A percentile compares a stretch with the other conserved stretches of the same genome.
Evolutionary conservation across 352 stramenopile genomes (phyloP).

Genomic region (Phytophthora citrophthora): DNA sequence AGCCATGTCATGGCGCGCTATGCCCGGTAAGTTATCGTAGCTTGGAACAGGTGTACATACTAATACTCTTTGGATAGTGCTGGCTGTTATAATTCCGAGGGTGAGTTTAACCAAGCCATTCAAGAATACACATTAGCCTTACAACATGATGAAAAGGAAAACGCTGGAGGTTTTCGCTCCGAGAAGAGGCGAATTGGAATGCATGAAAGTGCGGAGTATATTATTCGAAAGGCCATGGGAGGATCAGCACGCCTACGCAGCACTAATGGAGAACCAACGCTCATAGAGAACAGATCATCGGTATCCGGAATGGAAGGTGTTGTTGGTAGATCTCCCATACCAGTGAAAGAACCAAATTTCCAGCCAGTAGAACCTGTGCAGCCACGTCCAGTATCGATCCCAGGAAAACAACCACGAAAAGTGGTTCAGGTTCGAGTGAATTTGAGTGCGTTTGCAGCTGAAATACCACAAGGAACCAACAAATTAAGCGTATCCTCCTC

Average conservation of each 20-base stretch:
- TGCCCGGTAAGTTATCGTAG: conserved; percentile 36
- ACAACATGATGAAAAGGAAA: conserved; percentile 68
- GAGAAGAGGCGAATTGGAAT: conserved; percentile 31
- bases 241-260: conserved; percentile 7
- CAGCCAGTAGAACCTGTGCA: background rate
- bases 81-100: conserved; percentile 76
- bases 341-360: too few species aligned
- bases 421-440: conserved; percentile 60
- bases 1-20: conserved; percentile 85
- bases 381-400: conserved; percentile 5
- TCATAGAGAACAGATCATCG: background rate
- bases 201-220: conserved; percentile 29
- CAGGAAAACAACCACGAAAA: conserved; percentile 28
- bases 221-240: conserved; percentile 30
- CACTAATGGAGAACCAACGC: conserved; percentile 1
- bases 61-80: conserved; percentile 31
- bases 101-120: conserved; percentile 74
- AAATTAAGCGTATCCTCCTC: background rate
- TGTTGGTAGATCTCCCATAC: too few species aligned
- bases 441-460: conserved; percentile 37
- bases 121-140: conserved; percentile 79
- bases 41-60: too few species aligned
- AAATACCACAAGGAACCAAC: background rate
- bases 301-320: too few species aligned
- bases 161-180: conserved; percentile 27